phyloP scores from a whole-genome alignment of 345 rosid genomes.

The Gynandropsis gynandra region DNA sequence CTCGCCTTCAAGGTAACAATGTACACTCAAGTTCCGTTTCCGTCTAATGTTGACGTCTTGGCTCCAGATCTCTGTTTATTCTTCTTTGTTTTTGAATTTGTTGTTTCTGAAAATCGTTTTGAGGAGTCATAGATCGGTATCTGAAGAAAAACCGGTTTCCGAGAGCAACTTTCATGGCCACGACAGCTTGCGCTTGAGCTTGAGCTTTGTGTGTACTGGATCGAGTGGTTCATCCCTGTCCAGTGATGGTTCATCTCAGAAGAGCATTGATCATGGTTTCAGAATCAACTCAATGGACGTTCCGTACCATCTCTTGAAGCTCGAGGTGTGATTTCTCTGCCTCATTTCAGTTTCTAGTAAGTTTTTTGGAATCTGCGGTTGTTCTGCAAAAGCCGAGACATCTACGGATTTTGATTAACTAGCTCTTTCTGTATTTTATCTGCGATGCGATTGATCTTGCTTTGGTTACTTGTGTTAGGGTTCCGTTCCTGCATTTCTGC shows the following conservation, averaged over 20 bases:
- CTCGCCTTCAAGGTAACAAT: slow-evolving; percentile 25
- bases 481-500: no score
- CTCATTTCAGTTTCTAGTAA: no score
- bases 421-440: no score
- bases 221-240: slow-evolving; percentile 39
- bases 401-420: no score
- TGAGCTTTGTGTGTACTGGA: slow-evolving; percentile 28
- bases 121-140: background rate
- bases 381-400: background rate
- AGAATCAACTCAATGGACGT: no score
- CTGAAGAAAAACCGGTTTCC: background rate
- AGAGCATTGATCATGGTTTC: background rate
- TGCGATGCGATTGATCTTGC: no score
- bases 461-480: no score
- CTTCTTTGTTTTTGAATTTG: background rate
- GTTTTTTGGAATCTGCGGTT: background rate
- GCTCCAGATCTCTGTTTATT: background rate
- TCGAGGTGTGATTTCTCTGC: slow-evolving; percentile 35
- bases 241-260: slow-evolving; percentile 28
- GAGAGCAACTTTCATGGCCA: slow-evolving; percentile 10
- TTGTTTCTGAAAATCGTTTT: background rate
- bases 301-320: no score
- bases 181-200: slow-evolving; percentile 32
- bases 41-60: background rate
- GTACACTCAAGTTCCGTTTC: background rate